phyloP scores from a whole-genome alignment of 805 yeast genomes.

The Saccharomyces jurei region DNA sequence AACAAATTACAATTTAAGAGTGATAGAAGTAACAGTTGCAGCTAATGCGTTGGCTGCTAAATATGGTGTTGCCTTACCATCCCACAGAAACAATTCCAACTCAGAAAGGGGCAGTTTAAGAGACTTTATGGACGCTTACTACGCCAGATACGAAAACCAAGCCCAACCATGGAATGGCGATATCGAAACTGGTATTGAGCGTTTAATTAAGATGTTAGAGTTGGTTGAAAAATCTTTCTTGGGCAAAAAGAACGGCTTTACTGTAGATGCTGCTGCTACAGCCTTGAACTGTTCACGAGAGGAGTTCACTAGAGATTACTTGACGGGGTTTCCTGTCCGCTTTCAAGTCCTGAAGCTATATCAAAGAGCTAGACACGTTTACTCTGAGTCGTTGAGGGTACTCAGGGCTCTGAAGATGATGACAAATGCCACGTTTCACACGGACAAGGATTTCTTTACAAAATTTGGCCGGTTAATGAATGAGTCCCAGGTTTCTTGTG shows the following conservation, averaged over 20 bases:
- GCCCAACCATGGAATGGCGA: slow-evolving; percentile 40
- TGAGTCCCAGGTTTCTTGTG: slow-evolving; percentile 49
- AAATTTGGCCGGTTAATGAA: slow-evolving; percentile 50
- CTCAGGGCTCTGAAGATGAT: slow-evolving; percentile 40
- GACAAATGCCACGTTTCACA: slow-evolving; percentile 9
- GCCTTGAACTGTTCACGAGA: slow-evolving; percentile 36
- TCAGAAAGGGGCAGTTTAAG: slow-evolving; percentile 47
- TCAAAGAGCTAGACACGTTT: slow-evolving; percentile 56
- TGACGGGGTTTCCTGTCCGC: slow-evolving; percentile 49
- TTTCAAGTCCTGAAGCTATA: slow-evolving; percentile 48
- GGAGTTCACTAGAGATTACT: slow-evolving; percentile 38
- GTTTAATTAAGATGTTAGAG: slow-evolving; percentile 35
- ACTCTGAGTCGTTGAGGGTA: slow-evolving; percentile 52
- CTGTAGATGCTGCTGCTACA: slow-evolving; percentile 40
- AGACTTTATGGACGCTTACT: slow-evolving; percentile 52
- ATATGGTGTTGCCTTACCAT: slow-evolving; percentile 33
- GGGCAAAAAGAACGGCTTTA: slow-evolving; percentile 39
- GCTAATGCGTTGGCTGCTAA: slow-evolving; percentile 48
- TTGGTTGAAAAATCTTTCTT: slow-evolving; percentile 38
- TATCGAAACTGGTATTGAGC: slow-evolving; percentile 35
- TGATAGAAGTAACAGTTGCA: slow-evolving; percentile 61
- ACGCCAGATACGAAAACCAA: slow-evolving; percentile 18
- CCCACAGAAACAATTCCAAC: slow-evolving; percentile 12
- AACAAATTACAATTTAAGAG: slow-evolving; percentile 57
- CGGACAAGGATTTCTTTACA: slow-evolving; percentile 30